Percentiles rank a stretch among this genome's conserved stretches.
Evolutionary conservation across 305 asterid genomes (phyloP).

Genomic region (Fraxinus sp.): DNA sequence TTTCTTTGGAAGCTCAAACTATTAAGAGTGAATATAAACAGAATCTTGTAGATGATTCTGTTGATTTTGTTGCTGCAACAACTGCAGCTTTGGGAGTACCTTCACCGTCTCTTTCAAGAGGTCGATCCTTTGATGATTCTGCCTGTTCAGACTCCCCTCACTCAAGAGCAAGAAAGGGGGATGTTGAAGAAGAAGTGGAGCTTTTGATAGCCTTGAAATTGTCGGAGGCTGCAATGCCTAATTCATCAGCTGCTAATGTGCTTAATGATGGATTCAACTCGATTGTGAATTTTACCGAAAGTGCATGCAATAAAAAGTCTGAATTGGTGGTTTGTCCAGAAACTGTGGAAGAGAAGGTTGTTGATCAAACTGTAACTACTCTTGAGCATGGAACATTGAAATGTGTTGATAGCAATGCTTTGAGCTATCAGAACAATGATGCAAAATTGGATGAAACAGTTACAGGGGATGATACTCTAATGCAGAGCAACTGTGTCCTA

Average conservation of each 20-base stretch:
- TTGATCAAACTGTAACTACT: constrained; percentile 28
- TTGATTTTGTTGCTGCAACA: constrained; percentile 96
- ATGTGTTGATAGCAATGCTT: constrained; percentile 28
- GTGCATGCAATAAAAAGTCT: constrained; percentile 28
- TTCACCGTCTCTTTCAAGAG: constrained; percentile 86
- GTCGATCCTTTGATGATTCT: constrained; percentile 71
- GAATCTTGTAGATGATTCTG: constrained; percentile 57
- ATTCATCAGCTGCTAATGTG: constrained; percentile 32
- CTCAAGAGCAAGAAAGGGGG: constrained; percentile 61
- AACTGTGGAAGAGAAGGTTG: constrained; percentile 31
- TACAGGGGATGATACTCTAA: constrained; percentile 36
- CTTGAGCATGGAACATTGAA: constrained; percentile 23
- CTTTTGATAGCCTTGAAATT: constrained; percentile 56
- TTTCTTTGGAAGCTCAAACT: constrained; percentile 62
- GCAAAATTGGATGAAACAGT: constrained; percentile 37
- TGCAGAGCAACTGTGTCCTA: constrained; percentile 27
- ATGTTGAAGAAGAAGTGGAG: constrained; percentile 79
- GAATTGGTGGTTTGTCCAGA: constrained; percentile 34
- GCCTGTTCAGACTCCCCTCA: constrained; percentile 33
- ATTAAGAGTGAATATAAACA: constrained; percentile 44
- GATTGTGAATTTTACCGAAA: constrained; percentile 31
- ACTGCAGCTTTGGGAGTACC: constrained; percentile 96
- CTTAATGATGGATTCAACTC: constrained; percentile 28
- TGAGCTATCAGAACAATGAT: constrained; percentile 27
- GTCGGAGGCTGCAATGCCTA: constrained; percentile 48